A percentile compares a stretch with the other conserved stretches of the same genome.
These are phyloP conservation scores for Rhizopogon vesiculosus DNA, from an alignment of 768 basidiomycete genomes.

Conservation along the genomic window DNA sequence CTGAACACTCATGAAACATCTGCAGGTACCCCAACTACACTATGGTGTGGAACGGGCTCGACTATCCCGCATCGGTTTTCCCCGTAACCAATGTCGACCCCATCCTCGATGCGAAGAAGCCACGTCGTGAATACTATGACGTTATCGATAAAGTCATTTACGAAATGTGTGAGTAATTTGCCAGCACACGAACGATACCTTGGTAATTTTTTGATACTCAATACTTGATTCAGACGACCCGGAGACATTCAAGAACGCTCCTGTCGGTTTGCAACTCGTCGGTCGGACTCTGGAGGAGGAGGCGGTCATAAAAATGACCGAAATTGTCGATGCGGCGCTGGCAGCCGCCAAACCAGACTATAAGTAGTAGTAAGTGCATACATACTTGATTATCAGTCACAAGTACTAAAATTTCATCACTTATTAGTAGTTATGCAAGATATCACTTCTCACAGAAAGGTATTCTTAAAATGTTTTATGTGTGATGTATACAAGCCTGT, in stretches of 20 bases:
- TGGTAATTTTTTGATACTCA: background rate
- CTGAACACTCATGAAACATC: constrained; percentile 8
- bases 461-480: too few species aligned
- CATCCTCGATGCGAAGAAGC: constrained; percentile 29
- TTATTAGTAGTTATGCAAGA: too few species aligned
- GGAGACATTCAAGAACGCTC: constrained; percentile 47
- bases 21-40: constrained; percentile 37
- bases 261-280: constrained; percentile 61
- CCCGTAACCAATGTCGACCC: constrained; percentile 46
- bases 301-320: constrained; percentile 62
- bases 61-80: constrained; percentile 39
- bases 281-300: constrained; percentile 73
- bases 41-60: constrained; percentile 40
- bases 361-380: too few species aligned
- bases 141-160: constrained; percentile 40
- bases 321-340: constrained; percentile 56
- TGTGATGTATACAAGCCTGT: too few species aligned
- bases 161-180: constrained; percentile 36
- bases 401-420: too few species aligned
- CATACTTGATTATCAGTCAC: too few species aligned
- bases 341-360: constrained; percentile 15
- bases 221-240: constrained; percentile 45
- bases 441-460: too few species aligned
- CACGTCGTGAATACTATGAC: constrained; percentile 36
- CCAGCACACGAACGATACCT: background rate